Conservation (phyloP, 148 eudicot genomes). For the Dysphania ambrosioides region DNA sequence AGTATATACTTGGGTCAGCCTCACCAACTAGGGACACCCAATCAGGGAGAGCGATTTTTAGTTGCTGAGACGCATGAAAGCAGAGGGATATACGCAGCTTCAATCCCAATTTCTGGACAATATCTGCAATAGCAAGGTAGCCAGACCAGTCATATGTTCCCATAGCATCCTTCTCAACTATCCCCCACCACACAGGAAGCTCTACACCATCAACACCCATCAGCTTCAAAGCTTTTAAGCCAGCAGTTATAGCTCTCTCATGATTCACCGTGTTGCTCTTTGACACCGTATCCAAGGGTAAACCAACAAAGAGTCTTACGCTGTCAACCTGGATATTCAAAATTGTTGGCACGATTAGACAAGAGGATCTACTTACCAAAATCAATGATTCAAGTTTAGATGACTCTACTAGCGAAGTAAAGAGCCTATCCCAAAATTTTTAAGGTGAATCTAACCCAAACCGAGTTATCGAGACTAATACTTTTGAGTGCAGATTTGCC, state of each 20-base stretch:
- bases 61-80: constrained; percentile 60
- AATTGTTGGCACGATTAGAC: not conserved
- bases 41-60: constrained; percentile 57
- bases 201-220: constrained; percentile 90
- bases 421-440: not conserved
- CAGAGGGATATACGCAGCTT: constrained; percentile 58
- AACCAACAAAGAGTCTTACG: constrained; percentile 61
- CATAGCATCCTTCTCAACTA: constrained; percentile 61
- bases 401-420: not conserved
- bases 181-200: constrained; percentile 92
- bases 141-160: constrained; percentile 80
- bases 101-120: constrained; percentile 59
- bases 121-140: constrained; percentile 53
- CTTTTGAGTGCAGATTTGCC: not conserved
- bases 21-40: constrained; percentile 74
- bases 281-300: constrained; percentile 72
- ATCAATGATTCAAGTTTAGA: not conserved
- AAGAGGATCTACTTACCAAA: not conserved
- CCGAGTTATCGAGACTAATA: not conserved
- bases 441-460: not conserved
- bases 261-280: constrained; percentile 49
- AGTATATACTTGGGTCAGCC: constrained; percentile 51
- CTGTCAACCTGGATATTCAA: constrained; percentile 39
- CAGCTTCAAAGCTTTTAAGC: constrained; percentile 69
- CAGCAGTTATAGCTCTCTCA: constrained; percentile 60